Evolutionary conservation across 2,329 filamentous ascomycete species (phyloP).

Genomic region (Aspergillus caelatus): DNA sequence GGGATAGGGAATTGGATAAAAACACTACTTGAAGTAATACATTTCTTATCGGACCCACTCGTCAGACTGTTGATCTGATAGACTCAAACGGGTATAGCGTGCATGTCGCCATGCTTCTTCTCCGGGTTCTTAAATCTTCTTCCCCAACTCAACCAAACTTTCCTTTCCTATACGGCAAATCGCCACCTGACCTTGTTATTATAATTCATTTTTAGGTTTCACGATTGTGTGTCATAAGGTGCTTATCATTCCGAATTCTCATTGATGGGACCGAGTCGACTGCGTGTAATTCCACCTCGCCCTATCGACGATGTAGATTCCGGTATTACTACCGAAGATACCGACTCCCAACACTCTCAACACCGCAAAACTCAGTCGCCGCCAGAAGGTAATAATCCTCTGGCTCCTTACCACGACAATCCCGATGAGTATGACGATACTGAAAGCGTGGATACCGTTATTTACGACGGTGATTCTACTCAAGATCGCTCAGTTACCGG

Average conservation of each 20-base stretch:
- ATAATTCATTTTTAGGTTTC: not conserved
- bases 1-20: slow-evolving; percentile 4
- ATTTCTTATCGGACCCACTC: not conserved
- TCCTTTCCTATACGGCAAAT: not conserved
- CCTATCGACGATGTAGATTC: slow-evolving; percentile 19
- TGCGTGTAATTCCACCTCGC: slow-evolving; percentile 7
- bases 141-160: not conserved
- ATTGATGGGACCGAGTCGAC: slow-evolving; percentile 19
- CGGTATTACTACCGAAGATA: slow-evolving; percentile 2
- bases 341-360: slow-evolving; percentile 7
- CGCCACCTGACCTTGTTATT: not conserved
- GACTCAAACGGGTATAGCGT: slow-evolving; percentile 11
- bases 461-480: slow-evolving; percentile 15
- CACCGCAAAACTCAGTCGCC: not conserved
- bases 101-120: not conserved
- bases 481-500: slow-evolving; percentile 14
- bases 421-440: slow-evolving; percentile 17
- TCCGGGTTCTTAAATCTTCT: not conserved
- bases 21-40: not conserved
- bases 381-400: not conserved
- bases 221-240: not conserved
- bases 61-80: slow-evolving; percentile 3
- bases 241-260: not conserved
- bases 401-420: not conserved
- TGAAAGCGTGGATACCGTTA: slow-evolving; percentile 23